Conservation (phyloP, 495 filamentous ascomycete genomes). For the Penicillium taxi region DNA sequence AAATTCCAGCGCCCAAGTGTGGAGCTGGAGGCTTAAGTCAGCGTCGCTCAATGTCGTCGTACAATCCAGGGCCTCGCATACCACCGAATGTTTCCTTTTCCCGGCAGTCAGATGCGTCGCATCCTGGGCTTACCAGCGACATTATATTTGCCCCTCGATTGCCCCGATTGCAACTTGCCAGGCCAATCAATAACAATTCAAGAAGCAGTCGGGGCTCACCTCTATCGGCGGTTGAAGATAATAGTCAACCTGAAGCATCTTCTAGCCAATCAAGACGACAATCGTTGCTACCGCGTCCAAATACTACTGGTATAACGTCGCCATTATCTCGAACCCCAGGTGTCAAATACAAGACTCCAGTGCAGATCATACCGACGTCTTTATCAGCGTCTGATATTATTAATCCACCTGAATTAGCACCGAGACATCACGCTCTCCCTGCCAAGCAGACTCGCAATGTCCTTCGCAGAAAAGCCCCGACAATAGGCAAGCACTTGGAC, state of each 20-base stretch:
- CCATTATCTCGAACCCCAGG: conserved; percentile 14
- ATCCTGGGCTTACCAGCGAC: conserved; percentile 11
- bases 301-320: conserved; percentile 13
- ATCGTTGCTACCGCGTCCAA: conserved; percentile 28
- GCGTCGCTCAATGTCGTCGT: conserved; percentile 33
- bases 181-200: conserved; percentile 16
- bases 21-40: conserved; percentile 18
- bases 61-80: conserved; percentile 30
- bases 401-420: conserved; percentile 6
- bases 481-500: conserved; percentile 31
- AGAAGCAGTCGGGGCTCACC: conserved; percentile 24
- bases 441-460: conserved; percentile 33
- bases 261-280: conserved; percentile 19
- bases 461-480: conserved; percentile 36
- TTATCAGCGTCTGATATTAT: conserved; percentile 14
- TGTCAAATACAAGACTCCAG: conserved; percentile 9
- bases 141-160: conserved; percentile 10
- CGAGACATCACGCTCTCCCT: conserved; percentile 8
- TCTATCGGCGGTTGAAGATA: conserved; percentile 24
- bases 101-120: conserved; percentile 21
- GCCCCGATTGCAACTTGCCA: conserved; percentile 25
- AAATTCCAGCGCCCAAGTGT: conserved; percentile 22
- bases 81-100: conserved; percentile 21
- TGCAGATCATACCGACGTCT: conserved; percentile 13
- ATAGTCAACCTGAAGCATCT: conserved; percentile 15